Evolutionary conservation across 2,329 filamentous ascomycete genomes (phyloP), one percentile per base, ranked within the genome.

Genomic region (Aciculosporium take): DNA sequence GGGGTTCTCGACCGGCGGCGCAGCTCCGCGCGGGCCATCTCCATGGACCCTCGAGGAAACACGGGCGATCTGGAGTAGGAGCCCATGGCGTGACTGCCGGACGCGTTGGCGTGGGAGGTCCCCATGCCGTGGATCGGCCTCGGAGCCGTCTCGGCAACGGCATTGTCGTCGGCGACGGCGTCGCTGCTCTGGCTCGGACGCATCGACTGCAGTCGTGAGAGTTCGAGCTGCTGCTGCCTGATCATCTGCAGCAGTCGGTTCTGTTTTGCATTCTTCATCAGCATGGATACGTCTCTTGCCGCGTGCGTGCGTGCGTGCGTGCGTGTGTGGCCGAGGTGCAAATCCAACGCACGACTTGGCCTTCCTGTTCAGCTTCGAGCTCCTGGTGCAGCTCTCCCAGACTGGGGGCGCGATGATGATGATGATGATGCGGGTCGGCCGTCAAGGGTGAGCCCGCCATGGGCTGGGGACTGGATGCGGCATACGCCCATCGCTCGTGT

Each of bases 231-330:
- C 54, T 88, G 81, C 40, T 78, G 69, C 42, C 81, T 74, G 52
- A 89, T 88, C 74, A 85, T 81, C 45, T 75, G 73, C 34, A 89
- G 68, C 2, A 89, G 71, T 9, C 84, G 77, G 55, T 88, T 88
- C 77, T 81, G 48, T 7, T 5, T 6, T 21, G 7, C 13, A 2
- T 44, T 15, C 24, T 30, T 15, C 12, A n/a, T 21, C 13, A 30
- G 32, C 20, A 17, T 34, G 4, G 4, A 17, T 33, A 8, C 21
- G 25, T 53, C 54, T 49, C 23, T 8, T 3, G n/a, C 4, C 18
- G 15, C n/a, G n/a, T 12, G 10, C n/a, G 17, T 10, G 4, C 6
- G 15, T 32, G n/a, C n/a, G n/a, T n/a, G n/a, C n/a, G n/a, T n/a
- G n/a, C n/a, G n/a, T n/a, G n/a, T n/a, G n/a, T n/a, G n/a, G n/a